phyloP scores from a whole-genome alignment of 2,329 filamentous ascomycete species.

The Aspergillus pseudoterreus region DNA sequence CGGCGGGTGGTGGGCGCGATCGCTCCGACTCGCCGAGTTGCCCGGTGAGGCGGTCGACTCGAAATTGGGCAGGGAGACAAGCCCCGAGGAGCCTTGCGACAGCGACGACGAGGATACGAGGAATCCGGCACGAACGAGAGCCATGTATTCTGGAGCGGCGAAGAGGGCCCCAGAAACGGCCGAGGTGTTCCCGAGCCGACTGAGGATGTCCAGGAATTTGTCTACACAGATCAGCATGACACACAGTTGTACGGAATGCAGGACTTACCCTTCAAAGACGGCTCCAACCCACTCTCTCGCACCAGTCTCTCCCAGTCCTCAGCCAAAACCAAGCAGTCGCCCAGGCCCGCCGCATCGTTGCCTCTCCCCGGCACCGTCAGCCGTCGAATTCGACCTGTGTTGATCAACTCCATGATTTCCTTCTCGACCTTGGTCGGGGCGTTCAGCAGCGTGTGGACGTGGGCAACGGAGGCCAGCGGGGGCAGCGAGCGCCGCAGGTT shows the following conservation, averaged over 20 bases:
- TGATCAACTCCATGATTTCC: conserved; percentile 54
- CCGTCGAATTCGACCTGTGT: conserved; percentile 50
- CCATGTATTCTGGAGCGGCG: conserved; percentile 44
- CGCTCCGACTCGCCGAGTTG: conserved; percentile 25
- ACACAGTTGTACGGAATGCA: background rate
- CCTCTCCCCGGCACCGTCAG: conserved; percentile 56
- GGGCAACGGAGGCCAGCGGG: conserved; percentile 57
- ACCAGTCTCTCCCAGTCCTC: conserved; percentile 50
- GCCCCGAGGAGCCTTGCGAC: conserved; percentile 36
- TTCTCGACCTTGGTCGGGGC: conserved; percentile 58
- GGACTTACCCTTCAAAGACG: conserved; percentile 31
- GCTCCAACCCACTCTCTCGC: conserved; percentile 31
- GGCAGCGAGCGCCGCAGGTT: conserved; percentile 55
- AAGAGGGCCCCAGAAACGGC: conserved; percentile 46
- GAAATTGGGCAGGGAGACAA: conserved; percentile 39
- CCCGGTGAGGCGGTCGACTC: conserved; percentile 15
- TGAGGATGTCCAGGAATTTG: conserved; percentile 50
- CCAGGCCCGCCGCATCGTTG: conserved; percentile 52
- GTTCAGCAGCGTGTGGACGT: conserved; percentile 56
- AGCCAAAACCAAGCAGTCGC: conserved; percentile 56
- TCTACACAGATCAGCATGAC: conserved; percentile 20
- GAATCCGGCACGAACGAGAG: conserved; percentile 52
- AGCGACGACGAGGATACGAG: conserved; percentile 48
- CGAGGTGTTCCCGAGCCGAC: conserved; percentile 44
- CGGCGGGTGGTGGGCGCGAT: conserved; percentile 1